phyloP scores from a whole-genome alignment of 2,329 filamentous ascomycete genomes.

The Epichloe festucae region DNA sequence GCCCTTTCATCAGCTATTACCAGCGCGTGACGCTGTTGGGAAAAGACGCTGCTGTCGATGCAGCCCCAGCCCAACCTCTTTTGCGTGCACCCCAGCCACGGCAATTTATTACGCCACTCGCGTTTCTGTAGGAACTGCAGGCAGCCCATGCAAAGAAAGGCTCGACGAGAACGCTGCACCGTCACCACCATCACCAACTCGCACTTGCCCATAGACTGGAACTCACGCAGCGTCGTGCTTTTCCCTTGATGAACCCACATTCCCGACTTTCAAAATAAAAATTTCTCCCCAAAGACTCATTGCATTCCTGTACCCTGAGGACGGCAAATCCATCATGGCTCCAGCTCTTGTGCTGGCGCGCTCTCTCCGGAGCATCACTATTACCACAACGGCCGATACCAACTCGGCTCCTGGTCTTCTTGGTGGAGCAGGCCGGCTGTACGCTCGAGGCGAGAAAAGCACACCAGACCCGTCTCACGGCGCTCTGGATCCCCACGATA shows the following conservation, averaged over 20 bases:
- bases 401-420: conserved; percentile 23
- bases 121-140: conserved; percentile 18
- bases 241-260: not conserved
- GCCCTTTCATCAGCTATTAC: no score
- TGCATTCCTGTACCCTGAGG: conserved; percentile 1
- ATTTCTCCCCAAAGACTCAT: no score
- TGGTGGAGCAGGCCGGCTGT: conserved; percentile 26
- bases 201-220: not conserved
- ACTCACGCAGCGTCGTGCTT: not conserved
- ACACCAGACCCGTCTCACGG: conserved; percentile 31
- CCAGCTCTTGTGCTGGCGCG: conserved; percentile 21
- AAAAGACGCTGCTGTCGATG: not conserved
- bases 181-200: not conserved
- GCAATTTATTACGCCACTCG: conserved; percentile 9
- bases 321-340: conserved; percentile 23
- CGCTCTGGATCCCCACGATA: conserved; percentile 38
- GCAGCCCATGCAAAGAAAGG: not conserved
- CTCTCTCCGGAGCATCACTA: conserved; percentile 15
- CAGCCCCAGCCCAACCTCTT: conserved; percentile 1
- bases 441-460: conserved; percentile 19
- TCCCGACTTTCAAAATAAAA: not conserved
- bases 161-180: not conserved
- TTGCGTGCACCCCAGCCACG: conserved; percentile 14
- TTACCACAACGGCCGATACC: conserved; percentile 12
- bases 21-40: no score